These are phyloP conservation scores for Sarocladiaceae sp. DNA, from an alignment of 2,329 filamentous ascomycete species.

Conservation along the genomic window DNA sequence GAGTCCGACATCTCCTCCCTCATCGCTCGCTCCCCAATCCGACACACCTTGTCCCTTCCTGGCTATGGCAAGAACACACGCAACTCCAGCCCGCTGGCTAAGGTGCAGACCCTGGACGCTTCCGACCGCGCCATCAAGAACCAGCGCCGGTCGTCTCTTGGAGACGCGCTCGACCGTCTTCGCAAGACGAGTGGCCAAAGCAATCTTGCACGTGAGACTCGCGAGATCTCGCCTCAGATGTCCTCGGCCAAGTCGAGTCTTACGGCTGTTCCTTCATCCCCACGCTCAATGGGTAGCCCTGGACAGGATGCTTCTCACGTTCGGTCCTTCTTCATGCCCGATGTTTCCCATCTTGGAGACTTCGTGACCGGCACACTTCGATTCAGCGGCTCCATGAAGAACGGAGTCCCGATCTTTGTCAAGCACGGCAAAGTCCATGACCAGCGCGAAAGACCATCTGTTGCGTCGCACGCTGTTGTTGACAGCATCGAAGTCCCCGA, in stretches of 20 bases:
- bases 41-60: conserved; percentile 11
- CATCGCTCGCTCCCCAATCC: conserved; percentile 34
- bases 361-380: conserved; percentile 52
- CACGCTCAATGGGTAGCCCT: conserved; percentile 28
- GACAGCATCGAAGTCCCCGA: conserved; percentile 46
- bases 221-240: conserved; percentile 27
- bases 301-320: conserved; percentile 35
- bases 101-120: conserved; percentile 26
- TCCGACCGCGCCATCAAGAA: conserved; percentile 20
- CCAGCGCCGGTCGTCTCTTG: conserved; percentile 25
- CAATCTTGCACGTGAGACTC: conserved; percentile 18
- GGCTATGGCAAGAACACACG: conserved; percentile 21
- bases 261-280: conserved; percentile 36
- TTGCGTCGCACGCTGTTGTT: conserved; percentile 40
- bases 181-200: conserved; percentile 29
- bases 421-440: conserved; percentile 50
- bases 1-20: conserved; percentile 46
- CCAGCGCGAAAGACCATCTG: conserved; percentile 28
- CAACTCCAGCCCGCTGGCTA: conserved; percentile 33
- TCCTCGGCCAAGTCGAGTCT: conserved; percentile 37
- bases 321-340: conserved; percentile 51
- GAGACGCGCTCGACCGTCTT: conserved; percentile 29
- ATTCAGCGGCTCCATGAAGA: conserved; percentile 45
- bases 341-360: conserved; percentile 51
- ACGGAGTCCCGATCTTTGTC: conserved; percentile 53